Conservation (phyloP, 768 basidiomycete species). For the Brasilioporus rufonigricans region DNA sequence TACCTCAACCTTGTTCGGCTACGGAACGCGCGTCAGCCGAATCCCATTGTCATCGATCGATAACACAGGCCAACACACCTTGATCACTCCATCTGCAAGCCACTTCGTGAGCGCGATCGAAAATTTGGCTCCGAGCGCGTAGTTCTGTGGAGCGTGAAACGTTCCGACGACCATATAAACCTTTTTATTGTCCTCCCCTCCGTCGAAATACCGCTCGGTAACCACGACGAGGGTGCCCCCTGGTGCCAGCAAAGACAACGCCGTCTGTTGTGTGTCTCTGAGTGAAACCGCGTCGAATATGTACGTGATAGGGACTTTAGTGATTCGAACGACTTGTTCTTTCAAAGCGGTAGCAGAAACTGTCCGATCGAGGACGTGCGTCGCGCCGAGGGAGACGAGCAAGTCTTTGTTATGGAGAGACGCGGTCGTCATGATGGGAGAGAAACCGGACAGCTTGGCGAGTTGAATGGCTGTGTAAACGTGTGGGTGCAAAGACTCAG, state of each 20-base stretch:
- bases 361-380: constrained; percentile 34
- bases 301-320: constrained; percentile 2
- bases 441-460: constrained; percentile 33
- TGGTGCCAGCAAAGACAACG: constrained; percentile 27
- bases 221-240: constrained; percentile 29
- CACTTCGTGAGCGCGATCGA: constrained; percentile 10
- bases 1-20: constrained; percentile 39
- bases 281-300: constrained; percentile 32
- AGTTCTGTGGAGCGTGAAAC: constrained; percentile 4
- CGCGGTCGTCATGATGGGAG: constrained; percentile 38
- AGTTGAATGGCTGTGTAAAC: constrained; percentile 31
- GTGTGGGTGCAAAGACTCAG: background rate
- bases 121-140: constrained; percentile 11
- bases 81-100: constrained; percentile 19
- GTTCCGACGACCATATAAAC: background rate
- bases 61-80: constrained; percentile 4
- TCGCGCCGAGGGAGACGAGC: constrained; percentile 36
- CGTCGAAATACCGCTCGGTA: background rate
- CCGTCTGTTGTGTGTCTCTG: constrained; percentile 32
- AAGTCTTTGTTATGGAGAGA: constrained; percentile 31
- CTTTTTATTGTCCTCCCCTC: background rate
- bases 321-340: constrained; percentile 7
- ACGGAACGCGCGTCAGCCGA: background rate
- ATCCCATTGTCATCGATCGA: no score
- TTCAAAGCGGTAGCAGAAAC: constrained; percentile 11